phyloP scores from a whole-genome alignment of 2,329 filamentous ascomycete genomes.

The Epicoccum nigrum region DNA sequence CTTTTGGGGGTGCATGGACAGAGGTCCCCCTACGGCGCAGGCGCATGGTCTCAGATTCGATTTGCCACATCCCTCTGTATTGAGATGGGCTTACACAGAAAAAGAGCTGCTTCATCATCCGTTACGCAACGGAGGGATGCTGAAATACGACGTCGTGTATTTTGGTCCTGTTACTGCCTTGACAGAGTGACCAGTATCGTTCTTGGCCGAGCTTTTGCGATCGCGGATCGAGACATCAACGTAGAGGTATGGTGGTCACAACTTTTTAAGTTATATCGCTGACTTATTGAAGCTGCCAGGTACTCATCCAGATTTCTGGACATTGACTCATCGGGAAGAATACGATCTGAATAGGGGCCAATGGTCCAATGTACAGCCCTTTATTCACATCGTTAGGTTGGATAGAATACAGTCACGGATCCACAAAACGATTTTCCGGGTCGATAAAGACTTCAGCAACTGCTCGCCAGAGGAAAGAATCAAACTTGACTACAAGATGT shows the following conservation, averaged over 20 bases:
- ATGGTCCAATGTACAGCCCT: slow-evolving; percentile 35
- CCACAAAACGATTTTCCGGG: slow-evolving; percentile 34
- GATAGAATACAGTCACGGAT: slow-evolving; percentile 34
- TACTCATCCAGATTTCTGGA: slow-evolving; percentile 26
- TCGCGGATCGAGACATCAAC: slow-evolving; percentile 36
- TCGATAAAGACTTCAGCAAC: slow-evolving; percentile 26
- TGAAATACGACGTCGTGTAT: slow-evolving; percentile 32
- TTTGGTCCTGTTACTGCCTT: slow-evolving; percentile 38
- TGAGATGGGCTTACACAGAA: slow-evolving; percentile 36
- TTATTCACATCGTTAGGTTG: slow-evolving; percentile 36
- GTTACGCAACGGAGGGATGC: slow-evolving; percentile 23
- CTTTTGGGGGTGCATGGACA: slow-evolving; percentile 35
- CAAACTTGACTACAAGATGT: slow-evolving; percentile 29
- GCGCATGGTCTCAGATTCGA: slow-evolving; percentile 36
- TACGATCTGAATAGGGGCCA: slow-evolving; percentile 15
- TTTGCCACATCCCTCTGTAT: slow-evolving; percentile 37
- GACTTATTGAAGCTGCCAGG: slow-evolving; percentile 25
- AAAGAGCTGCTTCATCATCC: slow-evolving; percentile 27
- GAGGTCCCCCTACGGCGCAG: slow-evolving; percentile 35
- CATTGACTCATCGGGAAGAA: slow-evolving; percentile 27
- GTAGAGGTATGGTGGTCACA: slow-evolving; percentile 26
- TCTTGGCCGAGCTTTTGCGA: slow-evolving; percentile 34
- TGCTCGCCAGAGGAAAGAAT: slow-evolving; percentile 21
- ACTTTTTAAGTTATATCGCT: neutral
- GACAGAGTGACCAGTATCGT: slow-evolving; percentile 35